Conservation (phyloP, 78 protist species). For the Acrasis kona region DNA sequence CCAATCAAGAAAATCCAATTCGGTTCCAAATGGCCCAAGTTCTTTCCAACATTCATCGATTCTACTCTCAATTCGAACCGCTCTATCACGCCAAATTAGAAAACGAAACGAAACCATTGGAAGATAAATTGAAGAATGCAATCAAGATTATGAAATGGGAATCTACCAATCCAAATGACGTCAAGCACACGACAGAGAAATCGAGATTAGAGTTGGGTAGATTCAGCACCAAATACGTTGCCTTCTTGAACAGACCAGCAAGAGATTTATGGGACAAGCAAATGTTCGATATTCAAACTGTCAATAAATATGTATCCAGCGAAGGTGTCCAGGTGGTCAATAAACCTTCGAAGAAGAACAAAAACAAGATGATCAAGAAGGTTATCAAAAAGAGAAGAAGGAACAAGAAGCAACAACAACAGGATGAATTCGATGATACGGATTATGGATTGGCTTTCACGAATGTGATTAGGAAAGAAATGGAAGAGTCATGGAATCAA, state of each 20-base stretch:
- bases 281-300: too few species aligned
- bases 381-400: not conserved
- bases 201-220: not conserved
- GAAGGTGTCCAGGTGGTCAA: too few species aligned
- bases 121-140: not conserved
- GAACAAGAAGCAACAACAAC: not conserved
- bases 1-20: not conserved
- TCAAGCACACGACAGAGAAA: not conserved
- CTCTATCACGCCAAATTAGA: not conserved
- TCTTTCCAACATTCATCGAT: not conserved
- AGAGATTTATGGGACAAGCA: constrained; percentile 3
- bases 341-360: not conserved
- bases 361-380: not conserved
- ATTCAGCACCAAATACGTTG: not conserved
- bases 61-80: not conserved
- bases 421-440: not conserved
- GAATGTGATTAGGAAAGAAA: too few species aligned
- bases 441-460: too few species aligned
- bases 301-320: too few species aligned
- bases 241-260: not conserved
- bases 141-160: not conserved
- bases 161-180: not conserved
- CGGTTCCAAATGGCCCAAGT: not conserved
- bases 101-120: not conserved
- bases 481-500: too few species aligned